phyloP scores from a whole-genome alignment of 2,329 filamentous ascomycete genomes.

The Ophiosphaerella narmari region DNA sequence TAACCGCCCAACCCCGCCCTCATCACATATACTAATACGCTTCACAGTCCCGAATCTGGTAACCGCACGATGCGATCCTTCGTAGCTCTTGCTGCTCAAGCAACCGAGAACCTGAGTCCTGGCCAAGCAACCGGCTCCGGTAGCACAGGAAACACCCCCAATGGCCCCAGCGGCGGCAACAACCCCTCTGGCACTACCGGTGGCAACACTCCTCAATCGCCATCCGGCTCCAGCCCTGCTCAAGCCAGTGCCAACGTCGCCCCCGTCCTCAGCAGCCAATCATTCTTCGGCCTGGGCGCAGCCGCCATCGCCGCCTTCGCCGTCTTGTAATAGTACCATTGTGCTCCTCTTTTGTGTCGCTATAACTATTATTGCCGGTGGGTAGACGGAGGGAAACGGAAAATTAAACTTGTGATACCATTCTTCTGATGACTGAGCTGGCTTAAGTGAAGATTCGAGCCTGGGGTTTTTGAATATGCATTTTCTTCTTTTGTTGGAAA shows the following conservation, averaged over 20 bases:
- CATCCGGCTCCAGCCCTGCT: conserved; percentile 23
- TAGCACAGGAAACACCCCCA: conserved; percentile 13
- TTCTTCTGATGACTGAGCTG: conserved; percentile 15
- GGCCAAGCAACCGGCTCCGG: conserved; percentile 36
- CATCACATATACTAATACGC: conserved; percentile 18
- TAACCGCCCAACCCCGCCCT: conserved; percentile 9
- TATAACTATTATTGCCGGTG: not conserved
- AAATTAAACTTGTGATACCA: conserved; percentile 4
- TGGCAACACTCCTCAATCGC: conserved; percentile 11
- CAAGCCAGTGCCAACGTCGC: conserved; percentile 34
- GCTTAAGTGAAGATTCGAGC: conserved; percentile 9
- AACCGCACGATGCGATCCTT: conserved; percentile 44
- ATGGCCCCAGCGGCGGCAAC: not conserved
- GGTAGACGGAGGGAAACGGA: not conserved
- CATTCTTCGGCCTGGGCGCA: conserved; percentile 30
- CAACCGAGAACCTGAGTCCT: conserved; percentile 50
- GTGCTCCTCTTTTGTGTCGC: not conserved
- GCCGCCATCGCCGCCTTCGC: conserved; percentile 31
- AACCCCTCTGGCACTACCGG: conserved; percentile 7
- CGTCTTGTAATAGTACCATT: conserved; percentile 24
- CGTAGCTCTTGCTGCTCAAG: conserved; percentile 44
- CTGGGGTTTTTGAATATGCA: conserved; percentile 1
- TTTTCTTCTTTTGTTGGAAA: not conserved
- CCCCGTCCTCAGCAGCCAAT: conserved; percentile 26
- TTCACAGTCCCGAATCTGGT: conserved; percentile 33